phyloP scores from a whole-genome alignment of 2,329 filamentous ascomycete genomes.

The Botrytis fabae region DNA sequence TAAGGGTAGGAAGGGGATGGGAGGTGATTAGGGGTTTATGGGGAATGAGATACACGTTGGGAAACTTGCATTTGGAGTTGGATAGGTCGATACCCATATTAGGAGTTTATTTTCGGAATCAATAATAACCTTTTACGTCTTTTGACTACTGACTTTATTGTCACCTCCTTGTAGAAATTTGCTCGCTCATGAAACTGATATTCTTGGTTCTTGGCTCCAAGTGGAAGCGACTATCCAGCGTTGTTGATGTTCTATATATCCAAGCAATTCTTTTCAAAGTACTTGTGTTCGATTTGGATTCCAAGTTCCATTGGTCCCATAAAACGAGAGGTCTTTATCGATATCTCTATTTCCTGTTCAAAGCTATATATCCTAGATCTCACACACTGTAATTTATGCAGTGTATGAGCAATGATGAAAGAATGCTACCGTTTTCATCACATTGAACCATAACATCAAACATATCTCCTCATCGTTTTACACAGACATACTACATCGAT shows the following conservation, averaged over 20 bases:
- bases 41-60: too few species aligned
- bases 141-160: not conserved
- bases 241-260: not conserved
- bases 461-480: not conserved
- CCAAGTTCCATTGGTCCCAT: not conserved
- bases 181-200: not conserved
- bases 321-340: not conserved
- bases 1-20: conserved; percentile 26
- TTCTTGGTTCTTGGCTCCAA: not conserved
- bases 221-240: not conserved
- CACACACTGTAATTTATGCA: not conserved
- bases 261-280: not conserved
- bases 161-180: not conserved
- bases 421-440: not conserved
- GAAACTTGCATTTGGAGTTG: conserved; percentile 3
- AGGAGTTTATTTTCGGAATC: conserved; percentile 8
- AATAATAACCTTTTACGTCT: not conserved
- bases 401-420: not conserved
- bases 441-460: not conserved
- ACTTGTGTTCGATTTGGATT: not conserved
- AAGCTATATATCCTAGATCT: not conserved
- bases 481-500: not conserved
- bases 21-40: conserved; percentile 26
- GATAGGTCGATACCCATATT: conserved; percentile 17
- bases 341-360: not conserved